phyloP scores from a whole-genome alignment of 1,284 basidiomycete genomes.

The Salmacisia buchloeana region DNA sequence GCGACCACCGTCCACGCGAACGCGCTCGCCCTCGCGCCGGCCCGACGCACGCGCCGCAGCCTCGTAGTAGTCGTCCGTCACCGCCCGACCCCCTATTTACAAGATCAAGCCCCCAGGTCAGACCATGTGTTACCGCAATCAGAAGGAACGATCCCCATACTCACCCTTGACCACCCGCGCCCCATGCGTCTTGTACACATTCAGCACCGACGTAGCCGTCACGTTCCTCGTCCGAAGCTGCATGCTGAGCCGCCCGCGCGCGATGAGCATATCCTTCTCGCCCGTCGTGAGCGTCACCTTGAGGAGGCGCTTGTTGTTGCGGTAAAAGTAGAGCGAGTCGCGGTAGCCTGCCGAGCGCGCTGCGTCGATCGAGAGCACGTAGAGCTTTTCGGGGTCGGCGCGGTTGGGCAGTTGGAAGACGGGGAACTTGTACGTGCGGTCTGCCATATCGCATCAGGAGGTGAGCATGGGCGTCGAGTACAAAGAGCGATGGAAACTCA shows the following conservation, averaged over 20 bases:
- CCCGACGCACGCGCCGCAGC: conserved; percentile 62
- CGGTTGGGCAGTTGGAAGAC: conserved; percentile 78
- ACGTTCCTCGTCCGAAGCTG: conserved; percentile 85
- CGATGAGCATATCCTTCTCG: conserved; percentile 88
- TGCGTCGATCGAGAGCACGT: conserved; percentile 95
- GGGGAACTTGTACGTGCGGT: conserved; percentile 76
- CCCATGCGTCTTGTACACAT: conserved; percentile 90
- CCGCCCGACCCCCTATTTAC: conserved; percentile 72
- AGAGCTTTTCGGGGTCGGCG: conserved; percentile 70
- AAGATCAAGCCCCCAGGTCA: background rate
- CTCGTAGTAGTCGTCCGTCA: conserved; percentile 93
- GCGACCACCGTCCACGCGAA: conserved; percentile 29
- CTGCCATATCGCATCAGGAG: conserved; percentile 52
- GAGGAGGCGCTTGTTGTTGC: conserved; percentile 78
- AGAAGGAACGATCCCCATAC: conserved; percentile 36
- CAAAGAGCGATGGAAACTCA: conserved; percentile 51
- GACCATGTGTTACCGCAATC: too few relatives aligned
- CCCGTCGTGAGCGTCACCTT: conserved; percentile 61
- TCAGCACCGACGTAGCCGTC: conserved; percentile 84
- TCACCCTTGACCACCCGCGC: conserved; percentile 77
- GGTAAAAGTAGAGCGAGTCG: conserved; percentile 94
- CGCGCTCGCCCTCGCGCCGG: conserved; percentile 44
- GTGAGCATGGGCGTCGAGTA: conserved; percentile 1
- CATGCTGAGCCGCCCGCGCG: conserved; percentile 74
- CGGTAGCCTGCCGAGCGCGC: conserved; percentile 90